Evolutionary conservation across 2,329 filamentous ascomycete species (phyloP), one percentile per base, ranked within the genome.

Genomic region (Trichoderma sp.): DNA sequence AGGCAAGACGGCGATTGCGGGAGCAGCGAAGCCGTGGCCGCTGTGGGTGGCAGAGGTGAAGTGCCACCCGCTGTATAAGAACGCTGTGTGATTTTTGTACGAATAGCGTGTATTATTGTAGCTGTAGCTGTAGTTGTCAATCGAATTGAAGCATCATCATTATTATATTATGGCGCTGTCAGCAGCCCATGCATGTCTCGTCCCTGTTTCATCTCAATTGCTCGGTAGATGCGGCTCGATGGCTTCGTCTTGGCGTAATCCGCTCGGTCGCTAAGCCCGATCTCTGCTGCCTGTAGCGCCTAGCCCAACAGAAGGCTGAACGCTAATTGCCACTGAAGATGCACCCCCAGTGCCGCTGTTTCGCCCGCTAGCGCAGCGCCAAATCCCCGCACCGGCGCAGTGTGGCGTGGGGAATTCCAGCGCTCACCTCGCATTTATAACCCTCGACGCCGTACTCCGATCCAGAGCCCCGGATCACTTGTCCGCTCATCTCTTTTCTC

Each of bases 11-110:
- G 37, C 61, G 27, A 56, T 34, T 35, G 61, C 61, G 8, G 61
- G 61, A 13, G 61, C 61, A 22, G 61, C 61, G 34, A 64, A 64
- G 61, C 61, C 61, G 50, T 64, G 61, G 61, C 61, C 61, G 35
- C 35, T 64, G 35, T 64, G 61, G 61, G 61, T 64, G 48, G 61
- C 61, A 5, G 61, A 64, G 61, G 61, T 64, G 19, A 52, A 64
- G 35, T 29, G 50, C 15, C 34, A 64, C 39, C 27, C 35, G 35
- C 50, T 64, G 35, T 64, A 64, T 29, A 64, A 56, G 35, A 64
- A 64, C 34, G 10, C 27, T 22, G 61, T 56, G 27, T 64, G 35
- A 56, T 3, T 19, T 19, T 52, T 52, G 22, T 10, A 22, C 9
- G 53, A 13, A 35, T 35, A 5, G 34, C 5, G 32, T 34, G 29